Percentiles rank a stretch among this genome's conserved stretches.
Evolutionary conservation across 139 green algal species (phyloP).

Genomic region (Bryopsis sp.): DNA sequence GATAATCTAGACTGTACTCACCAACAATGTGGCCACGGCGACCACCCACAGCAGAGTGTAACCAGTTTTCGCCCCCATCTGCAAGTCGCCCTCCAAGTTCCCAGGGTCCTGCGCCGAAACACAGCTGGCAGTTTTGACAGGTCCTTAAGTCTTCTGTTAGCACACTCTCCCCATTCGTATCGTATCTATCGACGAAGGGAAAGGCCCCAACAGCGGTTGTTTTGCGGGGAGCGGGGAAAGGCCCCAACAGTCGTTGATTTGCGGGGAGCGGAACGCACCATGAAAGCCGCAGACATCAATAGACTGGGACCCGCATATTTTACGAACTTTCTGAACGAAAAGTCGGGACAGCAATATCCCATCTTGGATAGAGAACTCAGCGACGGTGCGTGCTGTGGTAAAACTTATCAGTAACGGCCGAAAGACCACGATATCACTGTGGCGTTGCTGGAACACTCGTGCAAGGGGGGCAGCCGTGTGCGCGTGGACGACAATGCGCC

Average conservation of each 20-base stretch:
- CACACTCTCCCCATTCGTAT: background rate
- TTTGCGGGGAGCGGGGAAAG: background rate
- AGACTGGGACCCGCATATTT: slow-evolving; percentile 58
- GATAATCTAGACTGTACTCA: slow-evolving; percentile 21
- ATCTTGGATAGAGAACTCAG: too few species aligned
- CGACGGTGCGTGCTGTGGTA: too few species aligned
- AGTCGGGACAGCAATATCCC: too few species aligned
- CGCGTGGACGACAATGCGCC: too few species aligned
- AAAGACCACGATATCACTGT: too few species aligned
- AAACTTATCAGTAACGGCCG: too few species aligned
- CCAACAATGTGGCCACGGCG: slow-evolving; percentile 63
- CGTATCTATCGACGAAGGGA: background rate
- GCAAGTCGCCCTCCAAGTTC: slow-evolving; percentile 80
- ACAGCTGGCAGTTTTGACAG: background rate
- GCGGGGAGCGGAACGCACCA: slow-evolving; percentile 30
- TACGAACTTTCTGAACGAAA: slow-evolving; percentile 36
- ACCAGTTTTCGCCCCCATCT: slow-evolving; percentile 52
- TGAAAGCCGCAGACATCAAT: slow-evolving; percentile 80
- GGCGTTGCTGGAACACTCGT: too few species aligned
- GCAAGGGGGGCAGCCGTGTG: too few species aligned
- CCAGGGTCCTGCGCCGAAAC: slow-evolving; percentile 63
- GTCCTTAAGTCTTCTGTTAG: background rate
- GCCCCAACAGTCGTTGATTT: background rate
- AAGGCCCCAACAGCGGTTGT: background rate
- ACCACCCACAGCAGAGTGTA: slow-evolving; percentile 77